phyloP scores from a whole-genome alignment of 1,284 basidiomycete genomes.

The Microbotryomycetes sp. region DNA sequence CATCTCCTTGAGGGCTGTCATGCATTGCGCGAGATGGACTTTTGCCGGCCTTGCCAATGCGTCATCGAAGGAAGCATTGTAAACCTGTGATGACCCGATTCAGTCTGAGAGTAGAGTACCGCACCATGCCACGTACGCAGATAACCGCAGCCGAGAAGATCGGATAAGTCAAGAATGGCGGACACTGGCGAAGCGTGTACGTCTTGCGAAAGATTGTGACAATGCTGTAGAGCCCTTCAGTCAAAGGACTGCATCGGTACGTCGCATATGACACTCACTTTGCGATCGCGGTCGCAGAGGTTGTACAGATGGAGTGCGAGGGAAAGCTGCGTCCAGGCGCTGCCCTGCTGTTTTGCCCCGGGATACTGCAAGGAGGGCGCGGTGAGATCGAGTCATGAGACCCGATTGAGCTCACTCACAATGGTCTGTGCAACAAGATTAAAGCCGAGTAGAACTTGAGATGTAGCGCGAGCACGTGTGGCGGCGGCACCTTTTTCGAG shows the following conservation, averaged over 20 bases:
- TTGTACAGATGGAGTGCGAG: constrained; percentile 57
- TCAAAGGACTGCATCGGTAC: too few relatives aligned
- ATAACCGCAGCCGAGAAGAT: constrained; percentile 74
- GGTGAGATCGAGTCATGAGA: too few relatives aligned
- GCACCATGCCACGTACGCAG: constrained; percentile 46
- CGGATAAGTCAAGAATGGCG: constrained; percentile 71
- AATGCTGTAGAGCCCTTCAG: constrained; percentile 40
- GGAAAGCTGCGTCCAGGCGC: constrained; percentile 48
- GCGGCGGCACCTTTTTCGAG: constrained; percentile 30
- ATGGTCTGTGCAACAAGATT: constrained; percentile 69
- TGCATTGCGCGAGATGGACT: constrained; percentile 57
- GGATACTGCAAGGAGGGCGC: constrained; percentile 15
- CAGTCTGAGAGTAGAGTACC: background rate
- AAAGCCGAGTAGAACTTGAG: constrained; percentile 81
- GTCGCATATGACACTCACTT: too few relatives aligned
- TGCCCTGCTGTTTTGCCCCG: constrained; percentile 48
- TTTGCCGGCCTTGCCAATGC: constrained; percentile 35
- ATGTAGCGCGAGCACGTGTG: constrained; percentile 58
- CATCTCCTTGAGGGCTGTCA: constrained; percentile 62
- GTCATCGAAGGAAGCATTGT: constrained; percentile 37
- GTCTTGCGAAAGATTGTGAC: constrained; percentile 44
- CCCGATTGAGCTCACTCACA: too few relatives aligned
- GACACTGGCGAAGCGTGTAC: constrained; percentile 54
- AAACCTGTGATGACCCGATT: constrained; percentile 22
- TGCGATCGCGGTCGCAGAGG: constrained; percentile 70